Evolutionary conservation across 768 basidiomycete species (phyloP), one percentile per base, ranked within the genome.

Genomic region (Mycena kentingensis): DNA sequence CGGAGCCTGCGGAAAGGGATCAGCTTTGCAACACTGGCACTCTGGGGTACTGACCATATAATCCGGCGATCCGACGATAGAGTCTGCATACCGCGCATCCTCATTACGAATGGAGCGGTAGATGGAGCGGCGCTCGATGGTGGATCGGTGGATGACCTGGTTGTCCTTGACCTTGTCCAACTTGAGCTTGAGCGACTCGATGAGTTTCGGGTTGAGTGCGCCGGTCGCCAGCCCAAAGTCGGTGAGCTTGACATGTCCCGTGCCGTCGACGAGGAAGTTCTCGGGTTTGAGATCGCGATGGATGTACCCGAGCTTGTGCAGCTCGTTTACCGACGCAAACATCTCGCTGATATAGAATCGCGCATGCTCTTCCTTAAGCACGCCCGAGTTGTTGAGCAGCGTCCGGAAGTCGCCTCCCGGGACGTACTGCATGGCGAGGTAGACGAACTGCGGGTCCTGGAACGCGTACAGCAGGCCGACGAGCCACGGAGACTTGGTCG

Each of bases 171-270:
- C 95, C 74, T 93, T 90, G 68, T 99, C 96, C 27, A 99, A 85
- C 92, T 93, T 97, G 65, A 93, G 79, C 74, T 91, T 96, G 51
- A 98, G 75, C 0, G 92, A 94, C 65, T 98, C 96, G 58, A 99
- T 98, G 51, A 90, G 85, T 55, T 82, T 87, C 3, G 97, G 96
- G 68, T 94, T 98, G 44, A 99, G 75, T 3, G 95, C 93, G 18
- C 97, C 97, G 1, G 97, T 97, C 1, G 97, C 97, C 10, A 99
- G 79, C 25, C 97, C 97, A 67, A 99, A 99, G 70, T 99, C 97
- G 4, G 97, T 95, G 35, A 97, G 74, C 68, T 98, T 99, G 67
- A 99, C 96, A 65, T 99, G 97, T 2, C 97, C 97, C 7, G 88
- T 86, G 11, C 90, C 81, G 65, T 98, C 97, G 32, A 99, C 90